Base-by-base conservation (phyloP, 768 basidiomycete species). In the Neoboletus subvelutipes region DNA sequence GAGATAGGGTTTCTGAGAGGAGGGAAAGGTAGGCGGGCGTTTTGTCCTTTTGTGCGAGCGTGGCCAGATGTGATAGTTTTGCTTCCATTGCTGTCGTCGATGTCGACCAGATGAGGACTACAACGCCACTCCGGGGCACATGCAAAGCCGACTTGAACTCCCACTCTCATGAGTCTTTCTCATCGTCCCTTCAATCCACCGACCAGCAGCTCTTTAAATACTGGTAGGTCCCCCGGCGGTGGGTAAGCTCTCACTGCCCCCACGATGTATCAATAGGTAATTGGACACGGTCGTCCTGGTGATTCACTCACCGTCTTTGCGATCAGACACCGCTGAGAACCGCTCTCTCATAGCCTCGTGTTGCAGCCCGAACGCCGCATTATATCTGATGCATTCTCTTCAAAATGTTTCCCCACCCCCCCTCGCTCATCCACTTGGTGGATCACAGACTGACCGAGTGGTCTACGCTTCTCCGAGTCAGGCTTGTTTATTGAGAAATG, bases 41-140 rank as follows among this genome's bases (percentile, higher is more conserved):
- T 66, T 92, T 93, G 76, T 95, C 92, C 66, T 92, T 94, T 73
- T 94, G 93, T 50, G 75, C 78, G 63, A 92, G 82, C 24, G 81
- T 60, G 1, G 82, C 76, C 53, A 86, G 78, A 59, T 88, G 84
- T 2, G 81, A 69, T 40, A 93, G 80, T 70, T 81, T 87, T 52
- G 70, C 69, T 45, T 92, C 87, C 89, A 91, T 90, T 41, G 63
- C 4, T 10, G 15, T 49, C 10, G 56, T 57, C 28, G 28, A n/a
- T 18, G 52, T 15, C 15, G 26, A 13, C 17, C 13, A 0, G 45
- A 22, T 8, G 36, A 11, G 17, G 1, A 13, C 12, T 20, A 1
- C 10, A 2, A 46, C 45, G 45, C 28, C 28, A 46, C 46, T 7
- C 17, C 10, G 18, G 3, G 28, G 43, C 28, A 31, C 45, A 31